Base-by-base conservation (phyloP, 2,329 filamentous ascomycete species). In the Aspergillus transmontanensis region DNA sequence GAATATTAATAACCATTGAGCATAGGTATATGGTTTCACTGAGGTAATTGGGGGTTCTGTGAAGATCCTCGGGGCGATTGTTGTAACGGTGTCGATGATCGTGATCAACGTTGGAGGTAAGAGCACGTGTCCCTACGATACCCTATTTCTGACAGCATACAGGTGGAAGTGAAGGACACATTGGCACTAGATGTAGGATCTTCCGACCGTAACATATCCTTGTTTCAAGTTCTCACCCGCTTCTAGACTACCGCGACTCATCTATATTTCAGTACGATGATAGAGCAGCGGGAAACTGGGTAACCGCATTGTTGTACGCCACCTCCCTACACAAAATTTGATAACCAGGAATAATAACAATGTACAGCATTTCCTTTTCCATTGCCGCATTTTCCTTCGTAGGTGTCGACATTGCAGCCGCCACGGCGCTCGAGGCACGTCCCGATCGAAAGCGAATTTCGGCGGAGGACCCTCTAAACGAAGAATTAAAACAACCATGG, bases 351-450 rank as follows among this genome's bases (percentile, higher is more conserved):
- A 7, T 55, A 7, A 34, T 46, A 19, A 59, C 32, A 10, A 7
- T 23, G 7, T 12, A 2, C 16, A 73, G 76, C 9, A 70, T 76
- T 43, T 68, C 67, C 5, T 70, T 78, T 9, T 74, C 74, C 1
- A 71, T 74, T 6, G 70, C 71, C 43, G 68, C 70, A 4, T 78
- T 73, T 21, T 69, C 74, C 16, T 78, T 71, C 46, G 66, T 74
- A 14, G 76, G 76, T 0, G 69, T 78, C 11, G 76, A 78, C 50
- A 71, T 76, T 4, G 68, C 75, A 1, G 72, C 76, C 0, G 71
- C 75, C 5, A 76, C 73, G 10, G 76, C 76, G 2, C 66, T 77
- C 12, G 76, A 78, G 65, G 76, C 75, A n/a, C 65, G 66, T 32
- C 61, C 68, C 21, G 67, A 68, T 12, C 57, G 36, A 48, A 62